Evolutionary conservation across 805 yeast genomes (phyloP).

Genomic region (Starmera dryadoides): DNA sequence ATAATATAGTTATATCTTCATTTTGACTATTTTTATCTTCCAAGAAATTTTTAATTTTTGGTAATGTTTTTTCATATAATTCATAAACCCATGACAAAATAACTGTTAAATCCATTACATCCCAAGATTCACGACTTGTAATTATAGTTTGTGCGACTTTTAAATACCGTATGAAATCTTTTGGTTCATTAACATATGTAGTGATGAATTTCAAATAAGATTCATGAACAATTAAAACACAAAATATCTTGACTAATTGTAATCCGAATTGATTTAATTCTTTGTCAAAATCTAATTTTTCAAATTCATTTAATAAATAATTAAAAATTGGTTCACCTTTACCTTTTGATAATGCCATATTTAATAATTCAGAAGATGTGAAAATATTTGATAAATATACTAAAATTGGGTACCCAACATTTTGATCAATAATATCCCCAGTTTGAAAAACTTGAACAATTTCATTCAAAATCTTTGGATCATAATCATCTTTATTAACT

Average conservation of each 20-base stretch:
- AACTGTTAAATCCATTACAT: conserved; percentile 27
- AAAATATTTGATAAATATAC: conserved; percentile 10
- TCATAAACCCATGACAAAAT: conserved; percentile 32
- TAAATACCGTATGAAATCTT: conserved; percentile 14
- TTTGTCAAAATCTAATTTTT: conserved; percentile 7
- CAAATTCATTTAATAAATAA: conserved; percentile 10
- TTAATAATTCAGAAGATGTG: conserved; percentile 9
- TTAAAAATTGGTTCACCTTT: conserved; percentile 9
- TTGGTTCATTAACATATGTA: conserved; percentile 6
- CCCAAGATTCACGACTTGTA: conserved; percentile 30
- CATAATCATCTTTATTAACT: conserved; percentile 4
- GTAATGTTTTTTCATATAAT: conserved; percentile 19
- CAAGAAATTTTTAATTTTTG: conserved; percentile 20
- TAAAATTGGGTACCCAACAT: conserved; percentile 5
- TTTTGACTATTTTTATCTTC: conserved; percentile 6
- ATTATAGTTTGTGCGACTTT: conserved; percentile 24
- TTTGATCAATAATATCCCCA: conserved; percentile 1
- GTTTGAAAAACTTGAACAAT: conserved; percentile 4
- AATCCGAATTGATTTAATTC: conserved; percentile 14
- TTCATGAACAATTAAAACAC: conserved; percentile 24
- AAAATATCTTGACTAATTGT: conserved; percentile 20
- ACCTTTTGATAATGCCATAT: conserved; percentile 13
- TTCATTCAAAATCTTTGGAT: conserved; percentile 4
- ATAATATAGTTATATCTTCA: conserved; percentile 17
- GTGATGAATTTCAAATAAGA: conserved; percentile 26